Percentiles rank a stretch among this genome's conserved stretches.
Conservation (phyloP, 345 rosid species). For the Lepidium africanum region DNA sequence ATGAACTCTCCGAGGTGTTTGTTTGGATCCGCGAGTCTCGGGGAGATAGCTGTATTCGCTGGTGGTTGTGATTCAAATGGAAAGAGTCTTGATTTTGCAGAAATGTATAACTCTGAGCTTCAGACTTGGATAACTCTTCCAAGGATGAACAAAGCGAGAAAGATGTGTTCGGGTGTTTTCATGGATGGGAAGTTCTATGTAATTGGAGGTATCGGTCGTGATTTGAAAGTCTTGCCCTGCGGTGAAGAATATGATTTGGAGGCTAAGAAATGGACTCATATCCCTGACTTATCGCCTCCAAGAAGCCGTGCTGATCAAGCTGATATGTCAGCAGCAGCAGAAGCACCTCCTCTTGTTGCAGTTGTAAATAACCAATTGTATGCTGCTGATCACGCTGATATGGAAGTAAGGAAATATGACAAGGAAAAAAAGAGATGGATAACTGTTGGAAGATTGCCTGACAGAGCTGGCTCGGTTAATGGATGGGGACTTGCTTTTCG, state of each 20-base stretch:
- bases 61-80: conserved; percentile 37
- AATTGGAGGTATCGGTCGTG: conserved; percentile 78
- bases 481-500: conserved; percentile 98
- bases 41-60: conserved; percentile 78
- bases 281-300: conserved; percentile 75
- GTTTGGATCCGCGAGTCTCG: conserved; percentile 91
- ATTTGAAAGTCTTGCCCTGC: conserved; percentile 49
- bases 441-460: conserved; percentile 72
- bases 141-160: conserved; percentile 74
- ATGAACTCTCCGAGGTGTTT: conserved; percentile 86
- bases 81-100: neutral
- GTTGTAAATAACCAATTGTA: conserved; percentile 75
- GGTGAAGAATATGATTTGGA: conserved; percentile 81
- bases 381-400: conserved; percentile 78
- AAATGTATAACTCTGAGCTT: conserved; percentile 86
- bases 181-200: conserved; percentile 89
- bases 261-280: conserved; percentile 60
- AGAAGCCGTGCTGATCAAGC: conserved; percentile 39
- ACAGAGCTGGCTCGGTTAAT: conserved; percentile 71
- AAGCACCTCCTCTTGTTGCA: conserved; percentile 89
- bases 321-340: conserved; percentile 57
- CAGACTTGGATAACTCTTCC: conserved; percentile 50
- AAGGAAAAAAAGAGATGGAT: conserved; percentile 55
- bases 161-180: conserved; percentile 90
- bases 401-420: conserved; percentile 73